Conservation (phyloP, 2,329 filamentous ascomycete genomes). For the Ophiostoma angusticollis region DNA sequence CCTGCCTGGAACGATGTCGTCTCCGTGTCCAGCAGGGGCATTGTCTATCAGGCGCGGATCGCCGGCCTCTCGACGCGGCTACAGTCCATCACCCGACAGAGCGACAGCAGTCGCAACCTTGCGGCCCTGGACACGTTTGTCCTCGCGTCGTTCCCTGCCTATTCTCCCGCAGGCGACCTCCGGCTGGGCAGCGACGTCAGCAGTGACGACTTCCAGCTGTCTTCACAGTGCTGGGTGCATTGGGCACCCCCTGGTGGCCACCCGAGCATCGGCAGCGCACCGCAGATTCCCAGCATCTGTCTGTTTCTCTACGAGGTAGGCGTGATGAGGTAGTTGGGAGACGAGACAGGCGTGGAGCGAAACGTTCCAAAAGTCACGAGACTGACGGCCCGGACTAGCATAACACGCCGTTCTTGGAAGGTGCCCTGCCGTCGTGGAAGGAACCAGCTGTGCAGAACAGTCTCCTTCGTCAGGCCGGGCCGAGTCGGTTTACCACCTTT, state of each 20-base stretch:
- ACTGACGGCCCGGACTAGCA: conserved; percentile 24
- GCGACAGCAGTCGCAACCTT: conserved; percentile 14
- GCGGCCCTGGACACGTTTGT: conserved; percentile 17
- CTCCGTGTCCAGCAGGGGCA: conserved; percentile 25
- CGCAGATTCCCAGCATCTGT: conserved; percentile 31
- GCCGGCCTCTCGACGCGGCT: conserved; percentile 33
- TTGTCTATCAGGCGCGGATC: conserved; percentile 28
- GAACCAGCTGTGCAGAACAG: conserved; percentile 23
- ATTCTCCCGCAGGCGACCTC: conserved; percentile 26
- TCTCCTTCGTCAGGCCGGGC: conserved; percentile 29
- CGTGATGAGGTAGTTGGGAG: not conserved
- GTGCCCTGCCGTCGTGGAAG: conserved; percentile 25
- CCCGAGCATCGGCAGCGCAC: conserved; percentile 15
- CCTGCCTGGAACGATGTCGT: conserved; percentile 39
- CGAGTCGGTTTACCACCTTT: conserved; percentile 34
- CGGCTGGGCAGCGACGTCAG: conserved; percentile 21
- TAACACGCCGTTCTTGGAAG: conserved; percentile 27
- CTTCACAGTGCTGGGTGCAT: conserved; percentile 31
- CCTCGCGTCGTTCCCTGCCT: conserved; percentile 26
- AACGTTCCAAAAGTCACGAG: no score
- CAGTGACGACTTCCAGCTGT: conserved; percentile 26
- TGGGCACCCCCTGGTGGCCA: conserved; percentile 22
- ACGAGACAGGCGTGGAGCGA: not conserved
- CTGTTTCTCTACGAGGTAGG: conserved; percentile 42
- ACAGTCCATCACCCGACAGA: conserved; percentile 20